Evolutionary conservation across 2,329 filamentous ascomycete species (phyloP).

Genomic region (Colletotrichum spaethianum): DNA sequence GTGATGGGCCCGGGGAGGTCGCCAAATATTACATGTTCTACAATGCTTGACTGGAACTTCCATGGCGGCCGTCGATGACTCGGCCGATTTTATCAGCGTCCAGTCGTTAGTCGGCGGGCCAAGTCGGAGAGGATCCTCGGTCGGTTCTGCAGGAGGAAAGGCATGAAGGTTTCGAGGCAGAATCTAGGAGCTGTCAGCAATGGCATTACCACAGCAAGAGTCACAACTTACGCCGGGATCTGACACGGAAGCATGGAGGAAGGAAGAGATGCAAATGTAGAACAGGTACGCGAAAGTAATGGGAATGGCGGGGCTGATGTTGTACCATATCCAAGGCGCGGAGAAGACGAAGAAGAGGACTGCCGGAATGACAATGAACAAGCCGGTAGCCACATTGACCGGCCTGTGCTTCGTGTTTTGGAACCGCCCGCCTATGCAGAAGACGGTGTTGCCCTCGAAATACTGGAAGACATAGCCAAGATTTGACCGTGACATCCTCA

Average conservation of each 20-base stretch:
- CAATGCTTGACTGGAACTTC: slow-evolving; percentile 99
- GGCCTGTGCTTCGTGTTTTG: slow-evolving; percentile 91
- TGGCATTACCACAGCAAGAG: neutral
- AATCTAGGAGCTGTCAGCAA: slow-evolving; percentile 69
- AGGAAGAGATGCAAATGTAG: slow-evolving; percentile 92
- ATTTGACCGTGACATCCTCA: slow-evolving; percentile 53
- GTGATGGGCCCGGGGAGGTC: slow-evolving; percentile 94
- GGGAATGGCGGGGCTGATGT: slow-evolving; percentile 90
- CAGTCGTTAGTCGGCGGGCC: slow-evolving; percentile 93
- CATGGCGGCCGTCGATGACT: slow-evolving; percentile 86
- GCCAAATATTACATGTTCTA: slow-evolving; percentile 98
- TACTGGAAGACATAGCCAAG: slow-evolving; percentile 75
- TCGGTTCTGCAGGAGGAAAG: slow-evolving; percentile 81
- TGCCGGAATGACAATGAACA: slow-evolving; percentile 84
- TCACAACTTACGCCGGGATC: slow-evolving; percentile 87
- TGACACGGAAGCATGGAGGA: slow-evolving; percentile 90
- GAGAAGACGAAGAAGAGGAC: slow-evolving; percentile 89
- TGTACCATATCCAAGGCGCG: slow-evolving; percentile 86
- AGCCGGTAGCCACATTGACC: slow-evolving; percentile 88
- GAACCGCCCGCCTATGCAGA: slow-evolving; percentile 86
- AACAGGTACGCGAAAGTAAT: slow-evolving; percentile 93
- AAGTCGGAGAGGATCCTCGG: slow-evolving; percentile 85
- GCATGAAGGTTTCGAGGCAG: slow-evolving; percentile 92
- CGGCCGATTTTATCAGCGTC: slow-evolving; percentile 89
- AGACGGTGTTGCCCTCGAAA: slow-evolving; percentile 93